Evolutionary conservation across 768 basidiomycete genomes (phyloP), one percentile per base, ranked within the genome.

Genomic region (Psilocybe tampanensis): DNA sequence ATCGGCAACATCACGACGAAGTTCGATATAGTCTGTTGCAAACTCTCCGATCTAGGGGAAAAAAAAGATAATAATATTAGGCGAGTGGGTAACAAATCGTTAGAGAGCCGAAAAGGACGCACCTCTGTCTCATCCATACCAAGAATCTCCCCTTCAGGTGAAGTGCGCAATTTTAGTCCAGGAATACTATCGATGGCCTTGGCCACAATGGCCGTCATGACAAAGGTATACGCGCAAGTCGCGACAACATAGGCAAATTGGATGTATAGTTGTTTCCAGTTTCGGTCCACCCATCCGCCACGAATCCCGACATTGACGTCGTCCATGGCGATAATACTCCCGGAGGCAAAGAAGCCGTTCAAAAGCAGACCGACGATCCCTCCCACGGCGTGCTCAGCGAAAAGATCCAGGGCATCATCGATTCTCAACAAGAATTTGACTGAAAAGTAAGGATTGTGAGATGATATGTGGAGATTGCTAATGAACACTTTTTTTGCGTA

Each of bases 391-490:
- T 97, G 95, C 65, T 92, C 87, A 17, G 94, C 94, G 69, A 94
- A 95, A 44, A 95, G 82, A 79, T 98, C 95, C 48, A 97, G 86
- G 0, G 93, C 86, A 66, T 96, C 95, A 68, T 97, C 95, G 53
- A 94, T 82, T 17, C 76, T 73, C 52, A 94, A 58, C 32, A 89
- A 65, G 61, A 82, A 81, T 72, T 92, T 91, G 21, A 89, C 89
- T 91, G 61, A 1, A 18, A 51, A 66, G 21, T 39, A 41, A 55
- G 23, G 12, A 12, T 9, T 29, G 29, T 29, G 29, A 29, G 29
- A 29, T n/a, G n/a, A n/a, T n/a, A n/a, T n/a, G n/a, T n/a, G n/a
- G n/a, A n/a, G n/a, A n/a, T n/a, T n/a, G n/a, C 15, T 7, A 7
- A 7, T 62, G 33, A 55, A 60, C 17, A 55, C 19, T 36, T 18